Percentiles rank a stretch among this genome's conserved stretches.
Evolutionary conservation across 352 stramenopile species (phyloP).

Genomic region (Globisporangium echinulatum): DNA sequence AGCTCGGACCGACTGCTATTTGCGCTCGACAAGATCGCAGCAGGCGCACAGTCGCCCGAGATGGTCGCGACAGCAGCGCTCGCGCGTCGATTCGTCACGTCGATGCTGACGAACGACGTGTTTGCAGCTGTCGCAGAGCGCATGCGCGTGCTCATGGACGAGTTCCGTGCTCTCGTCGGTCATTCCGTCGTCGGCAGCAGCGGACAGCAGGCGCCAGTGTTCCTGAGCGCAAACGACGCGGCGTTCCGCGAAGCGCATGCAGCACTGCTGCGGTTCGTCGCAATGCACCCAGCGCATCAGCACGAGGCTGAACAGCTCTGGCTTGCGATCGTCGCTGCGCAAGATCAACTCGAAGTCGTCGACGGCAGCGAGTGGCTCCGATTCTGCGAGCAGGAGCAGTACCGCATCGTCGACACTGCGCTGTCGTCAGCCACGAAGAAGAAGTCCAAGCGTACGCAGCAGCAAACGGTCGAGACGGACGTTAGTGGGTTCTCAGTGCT

Average conservation of each 20-base stretch:
- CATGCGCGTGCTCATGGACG: constrained; percentile 17
- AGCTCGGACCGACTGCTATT: constrained; percentile 49
- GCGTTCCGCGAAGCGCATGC: constrained; percentile 28
- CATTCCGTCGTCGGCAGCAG: not conserved
- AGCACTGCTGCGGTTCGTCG: constrained; percentile 11
- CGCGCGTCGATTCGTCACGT: constrained; percentile 45
- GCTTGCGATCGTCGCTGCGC: constrained; percentile 25
- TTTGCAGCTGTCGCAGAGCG: constrained; percentile 26
- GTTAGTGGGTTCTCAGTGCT: constrained; percentile 51
- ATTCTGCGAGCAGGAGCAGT: constrained; percentile 72
- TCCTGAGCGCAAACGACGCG: constrained; percentile 44
- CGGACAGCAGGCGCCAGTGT: constrained; percentile 24
- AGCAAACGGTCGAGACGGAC: constrained; percentile 17
- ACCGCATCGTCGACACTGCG: constrained; percentile 36
- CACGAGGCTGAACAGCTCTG: constrained; percentile 28
- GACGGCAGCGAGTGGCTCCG: constrained; percentile 57
- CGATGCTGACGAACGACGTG: constrained; percentile 38
- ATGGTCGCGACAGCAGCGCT: constrained; percentile 16
- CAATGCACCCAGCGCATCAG: constrained; percentile 9
- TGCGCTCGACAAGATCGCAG: constrained; percentile 51
- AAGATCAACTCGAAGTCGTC: constrained; percentile 45
- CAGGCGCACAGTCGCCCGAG: constrained; percentile 3
- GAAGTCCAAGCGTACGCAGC: constrained; percentile 6
- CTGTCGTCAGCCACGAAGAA: constrained; percentile 18
- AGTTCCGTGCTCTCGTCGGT: constrained; percentile 15